Evolutionary conservation across 345 rosid genomes (phyloP).

Genomic region (sweet orange (Citrus sinensis)): DVS_A1.0 CM039167.1:23058001-23058500

Average conservation of each 20-base stretch:
- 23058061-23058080: neutral
- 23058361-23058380: too few relatives aligned
- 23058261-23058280: neutral
- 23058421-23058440: too few relatives aligned
- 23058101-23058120: neutral
- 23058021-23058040: neutral
- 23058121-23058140: neutral
- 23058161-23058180: too few relatives aligned
- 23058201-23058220: neutral
- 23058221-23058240: neutral
- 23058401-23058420: too few relatives aligned
- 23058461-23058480: too few relatives aligned
- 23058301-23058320: neutral
- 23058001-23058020: slow-evolving; percentile 32
- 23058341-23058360: too few relatives aligned
- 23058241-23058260: neutral
- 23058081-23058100: neutral
- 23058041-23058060: neutral
- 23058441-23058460: too few relatives aligned
- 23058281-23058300: neutral
- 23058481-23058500: too few relatives aligned
- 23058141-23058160: too few relatives aligned
- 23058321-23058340: too few relatives aligned
- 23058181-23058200: neutral
- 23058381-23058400: too few relatives aligned